A percentile compares a stretch with the other conserved stretches of the same genome.
These are phyloP conservation scores for Phialophora expanda DNA, from an alignment of 2,329 filamentous ascomycete species.

Conservation along the genomic window DNA sequence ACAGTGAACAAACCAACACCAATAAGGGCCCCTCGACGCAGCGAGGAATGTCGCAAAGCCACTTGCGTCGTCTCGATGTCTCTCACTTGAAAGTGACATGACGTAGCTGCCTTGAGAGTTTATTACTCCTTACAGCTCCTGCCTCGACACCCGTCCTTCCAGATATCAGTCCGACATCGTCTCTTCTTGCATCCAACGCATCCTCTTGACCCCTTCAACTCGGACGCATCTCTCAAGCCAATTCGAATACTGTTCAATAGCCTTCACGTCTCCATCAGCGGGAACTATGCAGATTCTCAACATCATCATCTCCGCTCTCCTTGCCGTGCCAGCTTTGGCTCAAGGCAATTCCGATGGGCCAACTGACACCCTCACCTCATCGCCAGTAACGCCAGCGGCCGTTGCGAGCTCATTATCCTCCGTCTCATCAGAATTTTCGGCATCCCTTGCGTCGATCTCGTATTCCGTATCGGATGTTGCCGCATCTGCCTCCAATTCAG, in stretches of 20 bases:
- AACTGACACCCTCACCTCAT: not conserved
- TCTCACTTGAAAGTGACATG: not conserved
- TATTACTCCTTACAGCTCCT: not conserved
- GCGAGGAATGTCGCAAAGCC: not conserved
- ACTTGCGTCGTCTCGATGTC: not conserved
- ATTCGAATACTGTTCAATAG: not conserved
- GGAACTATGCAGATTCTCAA: slow-evolving; percentile 31
- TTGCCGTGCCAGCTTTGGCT: slow-evolving; percentile 26
- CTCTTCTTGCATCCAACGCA: not conserved
- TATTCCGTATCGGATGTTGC: slow-evolving; percentile 18
- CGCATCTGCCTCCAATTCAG: slow-evolving; percentile 19
- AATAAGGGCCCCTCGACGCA: not conserved
- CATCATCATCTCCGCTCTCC: slow-evolving; percentile 26
- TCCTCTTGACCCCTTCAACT: not conserved
- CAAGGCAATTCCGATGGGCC: slow-evolving; percentile 11
- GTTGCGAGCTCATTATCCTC: slow-evolving; percentile 23
- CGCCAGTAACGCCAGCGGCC: slow-evolving; percentile 2
- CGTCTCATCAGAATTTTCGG: slow-evolving; percentile 5
- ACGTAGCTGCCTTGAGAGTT: not conserved
- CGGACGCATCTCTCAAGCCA: not conserved
- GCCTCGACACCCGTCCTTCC: not conserved
- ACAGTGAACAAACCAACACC: not conserved
- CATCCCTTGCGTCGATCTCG: slow-evolving; percentile 14
- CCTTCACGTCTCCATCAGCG: slow-evolving; percentile 1
- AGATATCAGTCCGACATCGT: not conserved